phyloP scores from a whole-genome alignment of 176 grass and related monocot genomes.

The Dendrocalamus sinicus region DNA sequence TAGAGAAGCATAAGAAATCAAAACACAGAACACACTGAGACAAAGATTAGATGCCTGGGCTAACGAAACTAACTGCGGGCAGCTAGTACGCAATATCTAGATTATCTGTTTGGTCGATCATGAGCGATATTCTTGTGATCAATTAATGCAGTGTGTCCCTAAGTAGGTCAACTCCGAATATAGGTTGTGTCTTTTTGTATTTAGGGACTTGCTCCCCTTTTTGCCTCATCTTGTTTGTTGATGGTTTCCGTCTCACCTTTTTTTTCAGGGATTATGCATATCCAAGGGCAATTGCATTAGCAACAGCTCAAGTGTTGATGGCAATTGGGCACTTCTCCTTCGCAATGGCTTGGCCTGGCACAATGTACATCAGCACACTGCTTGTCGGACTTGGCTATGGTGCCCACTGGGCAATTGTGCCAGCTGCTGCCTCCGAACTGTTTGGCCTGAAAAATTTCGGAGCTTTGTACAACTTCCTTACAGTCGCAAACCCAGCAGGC shows the following conservation, averaged over 20 bases:
- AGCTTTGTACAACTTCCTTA: conserved; percentile 67
- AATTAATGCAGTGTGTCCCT: neutral
- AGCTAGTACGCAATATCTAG: neutral
- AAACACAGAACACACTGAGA: neutral
- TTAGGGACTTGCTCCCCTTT: neutral
- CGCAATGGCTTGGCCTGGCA: conserved; percentile 71
- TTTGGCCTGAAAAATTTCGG: conserved; percentile 80
- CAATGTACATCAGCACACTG: conserved; percentile 62
- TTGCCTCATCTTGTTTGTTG: neutral
- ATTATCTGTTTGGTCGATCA: conserved; percentile 25
- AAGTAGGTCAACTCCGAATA: neutral
- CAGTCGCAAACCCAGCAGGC: conserved; percentile 74
- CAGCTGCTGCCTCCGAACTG: conserved; percentile 61
- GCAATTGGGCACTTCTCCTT: conserved; percentile 83
- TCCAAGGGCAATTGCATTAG: conserved; percentile 80
- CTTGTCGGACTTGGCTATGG: conserved; percentile 63
- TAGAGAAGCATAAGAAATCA: neutral
- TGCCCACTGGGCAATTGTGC: conserved; percentile 68
- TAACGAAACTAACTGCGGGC: conserved; percentile 1
- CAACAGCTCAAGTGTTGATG: conserved; percentile 73
- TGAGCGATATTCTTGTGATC: conserved; percentile 4
- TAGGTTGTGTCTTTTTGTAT: neutral
- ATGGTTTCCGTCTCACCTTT: neutral
- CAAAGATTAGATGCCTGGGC: neutral
- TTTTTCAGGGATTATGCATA: conserved; percentile 73